A percentile compares a stretch with the other conserved stretches of the same genome.
phyloP scores from a whole-genome alignment of 768 basidiomycete genomes.

The Suillus decipiens region DNA sequence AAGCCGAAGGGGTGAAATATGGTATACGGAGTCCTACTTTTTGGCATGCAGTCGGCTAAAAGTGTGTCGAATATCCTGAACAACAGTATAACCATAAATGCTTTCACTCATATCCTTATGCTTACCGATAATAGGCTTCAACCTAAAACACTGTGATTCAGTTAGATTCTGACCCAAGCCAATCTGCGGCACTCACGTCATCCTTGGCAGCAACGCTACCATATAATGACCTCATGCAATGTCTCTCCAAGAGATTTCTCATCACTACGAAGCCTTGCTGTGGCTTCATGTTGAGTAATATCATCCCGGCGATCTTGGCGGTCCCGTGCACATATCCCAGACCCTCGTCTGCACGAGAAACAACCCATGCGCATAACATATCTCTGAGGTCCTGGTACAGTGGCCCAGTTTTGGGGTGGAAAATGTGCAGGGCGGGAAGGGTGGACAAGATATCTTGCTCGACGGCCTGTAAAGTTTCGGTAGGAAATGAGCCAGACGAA shows the following conservation, averaged over 20 bases:
- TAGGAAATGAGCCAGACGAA: slow-evolving; percentile 64
- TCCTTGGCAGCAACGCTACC: slow-evolving; percentile 69
- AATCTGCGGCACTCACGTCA: slow-evolving; percentile 59
- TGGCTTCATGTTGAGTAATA: slow-evolving; percentile 78
- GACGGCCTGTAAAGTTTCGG: slow-evolving; percentile 58
- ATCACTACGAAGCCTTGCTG: slow-evolving; percentile 78
- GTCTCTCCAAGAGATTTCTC: slow-evolving; percentile 83
- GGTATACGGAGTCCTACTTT: slow-evolving; percentile 53
- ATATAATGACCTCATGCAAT: slow-evolving; percentile 84
- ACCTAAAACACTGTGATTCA: slow-evolving; percentile 51
- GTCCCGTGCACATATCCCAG: slow-evolving; percentile 71
- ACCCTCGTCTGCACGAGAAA: slow-evolving; percentile 80
- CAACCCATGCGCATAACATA: slow-evolving; percentile 85
- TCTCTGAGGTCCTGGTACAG: slow-evolving; percentile 82
- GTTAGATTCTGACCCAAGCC: slow-evolving; percentile 27
- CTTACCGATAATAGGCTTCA: slow-evolving; percentile 87
- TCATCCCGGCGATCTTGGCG: slow-evolving; percentile 82
- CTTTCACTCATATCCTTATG: not conserved
- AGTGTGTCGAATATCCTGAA: slow-evolving; percentile 88
- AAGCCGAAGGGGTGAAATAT: not conserved
- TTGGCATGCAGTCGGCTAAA: slow-evolving; percentile 91
- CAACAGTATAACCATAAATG: not conserved
- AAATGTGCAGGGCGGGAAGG: slow-evolving; percentile 78
- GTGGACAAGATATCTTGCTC: slow-evolving; percentile 77
- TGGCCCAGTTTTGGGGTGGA: slow-evolving; percentile 74